Conservation (phyloP, 2,329 filamentous ascomycete species). For the Diplodia corticola region DNA sequence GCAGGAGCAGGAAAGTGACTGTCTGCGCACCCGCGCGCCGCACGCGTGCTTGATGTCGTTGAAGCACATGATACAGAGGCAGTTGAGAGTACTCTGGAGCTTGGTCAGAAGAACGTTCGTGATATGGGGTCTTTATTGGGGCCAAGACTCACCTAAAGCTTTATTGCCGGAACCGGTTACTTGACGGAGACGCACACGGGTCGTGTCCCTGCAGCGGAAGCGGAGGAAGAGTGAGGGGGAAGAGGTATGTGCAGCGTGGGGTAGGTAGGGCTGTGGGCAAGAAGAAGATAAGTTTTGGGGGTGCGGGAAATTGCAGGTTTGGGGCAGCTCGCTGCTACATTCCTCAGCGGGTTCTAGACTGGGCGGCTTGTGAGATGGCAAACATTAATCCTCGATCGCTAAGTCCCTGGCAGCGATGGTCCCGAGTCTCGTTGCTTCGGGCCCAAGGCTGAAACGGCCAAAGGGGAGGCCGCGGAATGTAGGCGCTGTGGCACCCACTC, state of each 20-base stretch:
- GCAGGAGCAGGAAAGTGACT: conserved; percentile 20
- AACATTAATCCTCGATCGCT: conserved; percentile 6
- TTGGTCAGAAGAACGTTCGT: not conserved
- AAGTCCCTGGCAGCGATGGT: not conserved
- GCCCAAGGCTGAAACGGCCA: conserved; percentile 17
- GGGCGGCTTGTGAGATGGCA: conserved; percentile 6
- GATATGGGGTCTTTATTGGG: not conserved
- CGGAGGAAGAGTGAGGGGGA: not conserved
- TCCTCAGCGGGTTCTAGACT: conserved; percentile 10
- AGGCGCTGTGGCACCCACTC: conserved; percentile 9
- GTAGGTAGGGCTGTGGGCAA: not conserved
- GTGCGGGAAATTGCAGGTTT: conserved; percentile 10
- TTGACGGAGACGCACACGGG: not conserved
- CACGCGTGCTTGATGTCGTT: conserved; percentile 20
- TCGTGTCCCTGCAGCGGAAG: not conserved
- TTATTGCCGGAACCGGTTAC: not conserved
- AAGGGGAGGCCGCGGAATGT: conserved; percentile 16
- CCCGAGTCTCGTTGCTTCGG: conserved; percentile 6
- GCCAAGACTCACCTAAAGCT: not conserved
- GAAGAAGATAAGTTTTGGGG: not conserved
- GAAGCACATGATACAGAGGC: conserved; percentile 7
- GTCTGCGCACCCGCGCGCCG: conserved; percentile 13
- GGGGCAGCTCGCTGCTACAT: conserved; percentile 10
- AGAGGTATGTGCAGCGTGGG: not conserved
- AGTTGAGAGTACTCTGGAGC: no score